phyloP scores from a whole-genome alignment of 139 green algal genomes.

The Dunaliella primolecta region DNA sequence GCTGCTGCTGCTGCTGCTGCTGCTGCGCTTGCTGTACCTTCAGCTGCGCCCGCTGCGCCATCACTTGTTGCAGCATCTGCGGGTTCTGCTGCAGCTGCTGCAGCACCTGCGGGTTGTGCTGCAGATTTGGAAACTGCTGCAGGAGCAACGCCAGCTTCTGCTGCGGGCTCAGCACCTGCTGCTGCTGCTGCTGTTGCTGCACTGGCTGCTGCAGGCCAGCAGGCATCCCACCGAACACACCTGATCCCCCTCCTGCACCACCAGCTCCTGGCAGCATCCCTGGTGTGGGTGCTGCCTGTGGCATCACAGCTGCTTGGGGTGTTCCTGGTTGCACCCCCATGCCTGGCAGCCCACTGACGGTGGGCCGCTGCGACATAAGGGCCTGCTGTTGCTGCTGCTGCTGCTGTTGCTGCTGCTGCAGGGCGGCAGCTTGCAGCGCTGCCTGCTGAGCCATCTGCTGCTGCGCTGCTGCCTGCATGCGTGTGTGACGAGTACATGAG shows the following conservation, averaged over 20 bases:
- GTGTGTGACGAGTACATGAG: not conserved
- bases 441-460: not conserved
- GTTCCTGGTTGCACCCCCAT: too few relatives aligned
- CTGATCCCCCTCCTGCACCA: not conserved
- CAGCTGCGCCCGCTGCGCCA: not conserved
- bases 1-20: not conserved
- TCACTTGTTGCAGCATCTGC: not conserved
- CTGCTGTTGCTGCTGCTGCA: not conserved
- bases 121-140: not conserved
- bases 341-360: not conserved
- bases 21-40: not conserved
- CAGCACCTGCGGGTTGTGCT: not conserved
- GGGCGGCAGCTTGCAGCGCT: not conserved
- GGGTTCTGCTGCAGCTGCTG: not conserved
- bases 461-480: not conserved
- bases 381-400: not conserved
- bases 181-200: not conserved
- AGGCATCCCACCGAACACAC: not conserved
- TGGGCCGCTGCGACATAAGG: not conserved
- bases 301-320: too few relatives aligned
- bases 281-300: too few relatives aligned
- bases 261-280: not conserved
- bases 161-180: not conserved
- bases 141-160: not conserved
- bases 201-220: not conserved